These are phyloP conservation scores for Solanum chacoense DNA, from an alignment of 305 asterid species.

Conservation along the genomic window DNA sequence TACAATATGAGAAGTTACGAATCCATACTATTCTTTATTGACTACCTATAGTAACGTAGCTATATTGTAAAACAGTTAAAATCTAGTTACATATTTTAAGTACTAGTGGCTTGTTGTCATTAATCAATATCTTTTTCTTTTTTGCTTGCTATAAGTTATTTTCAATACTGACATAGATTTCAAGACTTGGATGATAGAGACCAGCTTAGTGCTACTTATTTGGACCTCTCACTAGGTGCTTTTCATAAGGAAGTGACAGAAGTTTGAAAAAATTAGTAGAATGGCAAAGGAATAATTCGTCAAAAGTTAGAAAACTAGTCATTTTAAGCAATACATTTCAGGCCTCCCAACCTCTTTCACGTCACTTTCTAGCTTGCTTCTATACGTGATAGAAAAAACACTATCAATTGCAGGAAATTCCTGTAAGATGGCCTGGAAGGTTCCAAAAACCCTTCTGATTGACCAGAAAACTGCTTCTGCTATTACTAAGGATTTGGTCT, in stretches of 20 bases:
- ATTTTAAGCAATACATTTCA: neutral
- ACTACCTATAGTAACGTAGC: neutral
- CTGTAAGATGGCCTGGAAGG: neutral
- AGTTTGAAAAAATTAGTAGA: neutral
- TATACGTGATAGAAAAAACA: neutral
- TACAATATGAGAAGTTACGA: neutral
- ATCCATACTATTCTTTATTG: constrained; percentile 2
- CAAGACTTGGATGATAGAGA: neutral
- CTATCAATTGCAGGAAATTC: neutral
- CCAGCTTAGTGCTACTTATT: neutral
- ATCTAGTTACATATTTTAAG: neutral
- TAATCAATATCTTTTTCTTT: neutral
- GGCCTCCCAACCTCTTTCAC: neutral
- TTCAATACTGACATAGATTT: neutral
- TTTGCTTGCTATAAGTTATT: neutral
- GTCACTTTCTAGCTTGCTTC: neutral
- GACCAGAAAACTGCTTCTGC: neutral
- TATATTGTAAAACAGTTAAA: neutral
- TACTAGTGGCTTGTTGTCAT: neutral
- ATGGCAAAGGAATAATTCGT: neutral
- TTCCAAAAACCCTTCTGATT: neutral
- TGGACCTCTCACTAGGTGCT: neutral
- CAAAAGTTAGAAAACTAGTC: neutral
- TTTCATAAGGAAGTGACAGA: neutral
- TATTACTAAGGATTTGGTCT: neutral